Percentiles rank a stretch among this genome's conserved stretches.
Evolutionary conservation across 148 eudicot species (phyloP).

Genomic region (Pouteria glomerata): DNA sequence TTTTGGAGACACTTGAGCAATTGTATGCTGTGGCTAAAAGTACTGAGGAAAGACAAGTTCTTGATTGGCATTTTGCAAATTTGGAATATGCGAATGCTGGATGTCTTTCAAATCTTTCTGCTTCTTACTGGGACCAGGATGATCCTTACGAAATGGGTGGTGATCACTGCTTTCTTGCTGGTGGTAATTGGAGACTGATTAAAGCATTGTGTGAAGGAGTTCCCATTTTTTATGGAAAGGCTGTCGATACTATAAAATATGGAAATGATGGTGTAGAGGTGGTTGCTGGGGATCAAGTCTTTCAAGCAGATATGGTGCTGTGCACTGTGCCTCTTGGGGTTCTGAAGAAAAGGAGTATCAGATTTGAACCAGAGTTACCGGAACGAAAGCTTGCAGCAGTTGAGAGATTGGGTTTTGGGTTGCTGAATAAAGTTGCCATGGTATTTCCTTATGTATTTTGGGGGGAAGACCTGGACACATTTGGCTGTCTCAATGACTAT

Average conservation of each 20-base stretch:
- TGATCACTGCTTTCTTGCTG: constrained; percentile 95
- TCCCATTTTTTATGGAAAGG: constrained; percentile 67
- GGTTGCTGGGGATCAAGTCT: constrained; percentile 66
- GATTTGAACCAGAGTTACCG: constrained; percentile 79
- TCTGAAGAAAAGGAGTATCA: constrained; percentile 54
- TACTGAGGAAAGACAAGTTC: constrained; percentile 72
- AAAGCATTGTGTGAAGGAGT: constrained; percentile 76
- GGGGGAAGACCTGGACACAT: constrained; percentile 94
- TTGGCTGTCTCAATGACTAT: constrained; percentile 64
- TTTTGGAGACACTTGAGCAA: constrained; percentile 61
- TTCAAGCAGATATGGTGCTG: constrained; percentile 70
- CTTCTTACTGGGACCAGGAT: constrained; percentile 94
- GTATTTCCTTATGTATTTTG: constrained; percentile 77
- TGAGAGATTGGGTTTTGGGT: constrained; percentile 80
- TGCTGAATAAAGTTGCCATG: constrained; percentile 96
- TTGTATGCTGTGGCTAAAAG: constrained; percentile 66
- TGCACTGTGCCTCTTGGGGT: constrained; percentile 95
- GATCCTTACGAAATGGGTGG: constrained; percentile 99
- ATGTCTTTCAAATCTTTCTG: constrained; percentile 79
- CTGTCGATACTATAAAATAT: constrained; percentile 61
- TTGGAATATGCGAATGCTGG: constrained; percentile 99
- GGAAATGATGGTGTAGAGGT: constrained; percentile 73
- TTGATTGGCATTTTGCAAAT: constrained; percentile 91
- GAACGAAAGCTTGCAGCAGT: constrained; percentile 72
- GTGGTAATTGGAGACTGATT: constrained; percentile 81